These are phyloP conservation scores for Pulveroboletus sp. DNA, from an alignment of 768 basidiomycete species.

Conservation along the genomic window DNA sequence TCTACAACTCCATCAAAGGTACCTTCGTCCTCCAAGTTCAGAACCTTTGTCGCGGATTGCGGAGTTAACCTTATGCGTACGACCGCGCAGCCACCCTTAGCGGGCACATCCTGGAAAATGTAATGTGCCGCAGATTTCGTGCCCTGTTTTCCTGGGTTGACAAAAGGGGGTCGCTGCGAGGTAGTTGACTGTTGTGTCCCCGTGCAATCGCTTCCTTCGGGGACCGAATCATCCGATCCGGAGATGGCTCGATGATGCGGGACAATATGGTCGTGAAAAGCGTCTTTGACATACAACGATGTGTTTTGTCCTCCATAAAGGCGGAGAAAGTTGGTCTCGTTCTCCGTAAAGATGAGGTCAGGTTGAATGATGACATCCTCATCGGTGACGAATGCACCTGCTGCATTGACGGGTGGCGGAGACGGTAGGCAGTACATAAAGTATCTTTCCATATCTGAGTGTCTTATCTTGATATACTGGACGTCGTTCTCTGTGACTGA, in stretches of 20 bases:
- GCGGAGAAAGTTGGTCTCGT: slow-evolving; percentile 92
- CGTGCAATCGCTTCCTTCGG: not conserved
- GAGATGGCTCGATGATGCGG: slow-evolving; percentile 66
- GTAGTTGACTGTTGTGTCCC: not conserved
- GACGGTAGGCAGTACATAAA: slow-evolving; percentile 88
- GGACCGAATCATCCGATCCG: slow-evolving; percentile 28
- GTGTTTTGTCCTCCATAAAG: slow-evolving; percentile 87
- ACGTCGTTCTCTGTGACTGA: slow-evolving; percentile 46
- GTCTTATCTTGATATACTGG: slow-evolving; percentile 64
- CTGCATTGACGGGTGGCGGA: slow-evolving; percentile 80
- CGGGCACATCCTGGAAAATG: slow-evolving; percentile 79
- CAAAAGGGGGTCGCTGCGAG: slow-evolving; percentile 38
- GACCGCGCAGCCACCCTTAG: slow-evolving; percentile 89
- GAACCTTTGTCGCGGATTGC: slow-evolving; percentile 64
- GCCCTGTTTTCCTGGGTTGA: slow-evolving; percentile 82
- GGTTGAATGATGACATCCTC: slow-evolving; percentile 64
- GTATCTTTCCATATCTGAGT: slow-evolving; percentile 69
- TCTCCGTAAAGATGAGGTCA: slow-evolving; percentile 90
- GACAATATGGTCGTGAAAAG: slow-evolving; percentile 97
- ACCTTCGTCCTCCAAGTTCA: slow-evolving; percentile 81
- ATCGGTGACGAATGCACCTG: slow-evolving; percentile 58
- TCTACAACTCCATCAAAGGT: slow-evolving; percentile 87
- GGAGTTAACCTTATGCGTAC: slow-evolving; percentile 92
- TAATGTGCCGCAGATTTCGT: slow-evolving; percentile 96
- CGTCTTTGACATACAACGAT: slow-evolving; percentile 86